These are phyloP conservation scores for Fraxinus nigra DNA, from an alignment of 305 asterid species.

Conservation along the genomic window DNA sequence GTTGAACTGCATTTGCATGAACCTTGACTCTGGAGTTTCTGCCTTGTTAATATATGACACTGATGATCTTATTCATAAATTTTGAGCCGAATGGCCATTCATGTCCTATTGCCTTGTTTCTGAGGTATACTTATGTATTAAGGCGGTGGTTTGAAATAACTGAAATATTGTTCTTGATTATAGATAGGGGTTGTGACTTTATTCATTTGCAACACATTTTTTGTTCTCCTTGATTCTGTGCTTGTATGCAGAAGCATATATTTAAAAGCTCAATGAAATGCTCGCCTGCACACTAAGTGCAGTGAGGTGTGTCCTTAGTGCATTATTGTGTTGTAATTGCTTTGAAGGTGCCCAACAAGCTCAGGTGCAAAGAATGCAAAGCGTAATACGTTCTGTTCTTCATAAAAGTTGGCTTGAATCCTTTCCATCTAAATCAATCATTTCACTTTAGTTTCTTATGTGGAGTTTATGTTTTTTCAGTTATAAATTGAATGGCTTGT, in stretches of 20 bases:
- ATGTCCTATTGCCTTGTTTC: conserved; percentile 1
- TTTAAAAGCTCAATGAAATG: neutral
- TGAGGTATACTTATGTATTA: neutral
- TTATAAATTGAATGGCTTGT: neutral
- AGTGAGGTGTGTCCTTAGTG: neutral
- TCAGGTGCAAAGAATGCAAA: neutral
- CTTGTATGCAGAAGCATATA: neutral
- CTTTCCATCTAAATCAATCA: neutral
- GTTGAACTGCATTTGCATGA: neutral
- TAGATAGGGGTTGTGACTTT: neutral
- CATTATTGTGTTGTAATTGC: neutral
- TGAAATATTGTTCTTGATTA: neutral
- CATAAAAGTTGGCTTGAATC: neutral
- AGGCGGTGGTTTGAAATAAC: neutral
- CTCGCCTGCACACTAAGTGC: neutral
- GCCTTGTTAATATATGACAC: neutral
- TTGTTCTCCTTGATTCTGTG: conserved; percentile 3
- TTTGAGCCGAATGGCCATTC: neutral
- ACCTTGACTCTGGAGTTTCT: neutral
- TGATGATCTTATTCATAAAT: neutral
- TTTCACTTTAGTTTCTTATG: neutral
- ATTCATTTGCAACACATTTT: neutral
- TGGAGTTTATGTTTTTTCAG: neutral
- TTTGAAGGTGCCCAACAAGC: neutral
- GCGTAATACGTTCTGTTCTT: neutral